Conservation (phyloP, 2,329 filamentous ascomycete species). For the Stagonosporopsis chrysanthemi region DNA sequence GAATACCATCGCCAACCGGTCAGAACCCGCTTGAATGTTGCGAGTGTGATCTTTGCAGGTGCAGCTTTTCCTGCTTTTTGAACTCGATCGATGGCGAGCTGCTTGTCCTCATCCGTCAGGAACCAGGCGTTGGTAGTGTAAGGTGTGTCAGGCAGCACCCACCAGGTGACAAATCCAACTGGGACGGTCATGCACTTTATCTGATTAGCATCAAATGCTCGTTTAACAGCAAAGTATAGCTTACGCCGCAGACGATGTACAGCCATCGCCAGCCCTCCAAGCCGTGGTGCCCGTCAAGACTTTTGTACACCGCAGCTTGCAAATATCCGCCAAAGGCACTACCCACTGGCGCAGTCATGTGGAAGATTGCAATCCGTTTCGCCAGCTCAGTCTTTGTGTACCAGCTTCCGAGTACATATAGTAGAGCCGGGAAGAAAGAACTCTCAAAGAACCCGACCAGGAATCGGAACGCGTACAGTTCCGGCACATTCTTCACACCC, state of each 20-base stretch:
- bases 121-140: constrained; percentile 6
- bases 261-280: constrained; percentile 7
- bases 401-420: constrained; percentile 3
- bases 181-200: constrained; percentile 5
- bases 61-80: constrained; percentile 1
- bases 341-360: constrained; percentile 2
- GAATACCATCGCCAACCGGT: constrained; percentile 4
- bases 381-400: neutral
- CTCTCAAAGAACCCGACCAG: constrained; percentile 1
- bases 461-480: constrained; percentile 1
- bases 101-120: neutral
- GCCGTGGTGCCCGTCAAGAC: neutral
- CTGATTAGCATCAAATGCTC: neutral
- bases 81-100: neutral
- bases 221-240: neutral
- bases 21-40: constrained; percentile 3
- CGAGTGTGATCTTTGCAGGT: neutral
- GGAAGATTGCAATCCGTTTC: neutral
- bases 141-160: neutral
- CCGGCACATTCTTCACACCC: neutral
- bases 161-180: constrained; percentile 3
- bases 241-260: constrained; percentile 1
- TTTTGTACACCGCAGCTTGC: constrained; percentile 8
- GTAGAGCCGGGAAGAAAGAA: neutral
- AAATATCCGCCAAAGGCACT: constrained; percentile 5